These are phyloP conservation scores for Coemansia sp. DNA, from an alignment of 192 early-diverging fungal species.

Conservation along the genomic window DNA sequence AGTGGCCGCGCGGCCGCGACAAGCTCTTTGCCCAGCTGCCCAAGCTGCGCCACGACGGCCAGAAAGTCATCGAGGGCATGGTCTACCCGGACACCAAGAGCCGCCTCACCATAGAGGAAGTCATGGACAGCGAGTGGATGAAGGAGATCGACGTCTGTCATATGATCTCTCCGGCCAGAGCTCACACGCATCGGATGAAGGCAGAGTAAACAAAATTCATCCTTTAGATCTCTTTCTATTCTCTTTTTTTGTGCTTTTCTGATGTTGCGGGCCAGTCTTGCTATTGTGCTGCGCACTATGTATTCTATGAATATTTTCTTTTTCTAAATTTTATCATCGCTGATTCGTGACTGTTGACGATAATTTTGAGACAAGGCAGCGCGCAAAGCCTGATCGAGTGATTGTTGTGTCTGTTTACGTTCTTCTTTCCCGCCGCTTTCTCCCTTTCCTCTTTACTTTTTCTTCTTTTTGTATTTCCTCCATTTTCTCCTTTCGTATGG, in stretches of 20 bases:
- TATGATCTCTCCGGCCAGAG: constrained; percentile 11
- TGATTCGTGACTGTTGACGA: constrained; percentile 6
- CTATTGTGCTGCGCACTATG: not conserved
- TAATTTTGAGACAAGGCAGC: not conserved
- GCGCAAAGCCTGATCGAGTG: not conserved
- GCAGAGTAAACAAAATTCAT: constrained; percentile 4
- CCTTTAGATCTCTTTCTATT: not conserved
- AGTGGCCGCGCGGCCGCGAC: constrained; percentile 52
- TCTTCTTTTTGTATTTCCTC: not conserved
- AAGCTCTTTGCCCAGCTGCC: constrained; percentile 59
- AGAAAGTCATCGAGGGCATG: constrained; percentile 61
- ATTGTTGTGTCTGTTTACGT: not conserved
- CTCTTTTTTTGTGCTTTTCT: not conserved
- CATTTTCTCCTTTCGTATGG: not conserved
- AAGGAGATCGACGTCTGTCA: constrained; percentile 61
- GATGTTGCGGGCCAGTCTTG: not conserved
- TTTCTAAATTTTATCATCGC: not conserved
- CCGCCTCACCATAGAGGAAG: constrained; percentile 62
- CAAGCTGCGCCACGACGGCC: constrained; percentile 56
- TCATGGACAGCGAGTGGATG: constrained; percentile 76
- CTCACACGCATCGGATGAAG: constrained; percentile 45
- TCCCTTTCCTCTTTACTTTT: not conserved
- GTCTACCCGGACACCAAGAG: constrained; percentile 59
- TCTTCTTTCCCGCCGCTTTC: not conserved
- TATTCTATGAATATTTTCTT: not conserved